phyloP scores from a whole-genome alignment of 805 yeast genomes.

The Candida fluviatilis region DNA sequence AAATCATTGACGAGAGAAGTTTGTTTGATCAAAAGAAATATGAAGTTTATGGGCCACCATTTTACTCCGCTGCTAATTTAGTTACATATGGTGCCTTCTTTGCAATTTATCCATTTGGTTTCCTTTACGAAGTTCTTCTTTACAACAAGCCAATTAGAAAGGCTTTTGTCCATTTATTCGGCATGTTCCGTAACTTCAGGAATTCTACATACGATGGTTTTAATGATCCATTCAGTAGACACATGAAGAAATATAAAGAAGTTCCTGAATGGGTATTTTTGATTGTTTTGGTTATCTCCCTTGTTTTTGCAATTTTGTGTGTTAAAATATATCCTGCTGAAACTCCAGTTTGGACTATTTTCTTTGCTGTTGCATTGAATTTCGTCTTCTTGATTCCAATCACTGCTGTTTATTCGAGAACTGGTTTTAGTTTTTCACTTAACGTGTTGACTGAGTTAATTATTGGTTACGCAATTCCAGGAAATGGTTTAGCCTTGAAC shows the following conservation, averaged over 20 bases:
- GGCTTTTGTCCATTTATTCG: slow-evolving; percentile 8
- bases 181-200: slow-evolving; percentile 9
- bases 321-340: slow-evolving; percentile 33
- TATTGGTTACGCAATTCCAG: slow-evolving; percentile 24
- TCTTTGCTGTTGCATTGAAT: slow-evolving; percentile 49
- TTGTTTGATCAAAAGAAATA: slow-evolving; percentile 20
- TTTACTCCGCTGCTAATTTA: slow-evolving; percentile 24
- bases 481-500: slow-evolving; percentile 20
- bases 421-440: slow-evolving; percentile 46
- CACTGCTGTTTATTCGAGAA: slow-evolving; percentile 43
- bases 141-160: slow-evolving; percentile 11
- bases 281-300: slow-evolving; percentile 20
- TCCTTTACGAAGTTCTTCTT: slow-evolving; percentile 11
- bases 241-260: slow-evolving; percentile 31
- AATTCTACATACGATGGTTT: slow-evolving; percentile 12
- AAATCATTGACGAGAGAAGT: slow-evolving; percentile 35
- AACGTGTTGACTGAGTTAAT: slow-evolving; percentile 55
- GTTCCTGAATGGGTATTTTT: slow-evolving; percentile 34
- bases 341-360: slow-evolving; percentile 59
- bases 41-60: slow-evolving; percentile 24
- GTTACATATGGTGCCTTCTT: slow-evolving; percentile 24
- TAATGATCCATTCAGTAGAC: slow-evolving; percentile 24
- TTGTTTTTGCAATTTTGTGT: slow-evolving; percentile 27
- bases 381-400: slow-evolving; percentile 49
- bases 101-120: slow-evolving; percentile 23